Base-by-base conservation (phyloP, 305 asterid genomes). In the Fraxinus baroniana region DNA sequence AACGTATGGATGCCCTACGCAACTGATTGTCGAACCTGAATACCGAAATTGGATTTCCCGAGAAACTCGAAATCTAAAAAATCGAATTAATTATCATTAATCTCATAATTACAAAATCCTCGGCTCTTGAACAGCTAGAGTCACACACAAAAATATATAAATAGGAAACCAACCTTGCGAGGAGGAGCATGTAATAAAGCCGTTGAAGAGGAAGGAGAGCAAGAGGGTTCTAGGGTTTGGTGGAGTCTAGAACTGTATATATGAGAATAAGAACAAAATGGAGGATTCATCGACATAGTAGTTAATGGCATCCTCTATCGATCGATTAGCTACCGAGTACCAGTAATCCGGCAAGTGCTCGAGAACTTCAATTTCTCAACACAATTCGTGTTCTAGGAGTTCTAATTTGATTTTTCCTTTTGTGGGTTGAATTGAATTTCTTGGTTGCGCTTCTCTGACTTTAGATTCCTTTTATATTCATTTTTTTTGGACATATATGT, bases 221-320 rank as follows among this genome's bases (percentile, higher is more conserved):
- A 87, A 15, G 93, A 87, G 28, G 89, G 52, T 0, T 90, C 93
- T 78, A 88, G 81, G 93, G 90, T 77, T 84, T 85, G 94, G 68
- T 85, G 93, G 79, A 80, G 84, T 13, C 85, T 39, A 79, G 81
- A 85, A 82, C 39, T 44, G 78, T 68, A 80, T 28, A 88, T 22
- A 62, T 22, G 26, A 20, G 74, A 12, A 66, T 2, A 52, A 52
- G 64, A 72, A 79, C 83, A 83, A 3, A 89, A 64, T 46, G 88
- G 84, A 83, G 90, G 86, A 74, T 86, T 86, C 86, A 90, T 89
- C 84, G 94, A 92, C 92, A 90, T 87, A 82, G 91, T 86, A 44
- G 89, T 82, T 74, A 73, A 68, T 70, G 87, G 90, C 93, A 91
- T 90, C 84, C 83, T 64, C 72, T 32, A 18, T 7, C 28, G 68